These are phyloP conservation scores for Colletotrichum theobromicola DNA, from an alignment of 2,329 filamentous ascomycete genomes.

Conservation along the genomic window DNA sequence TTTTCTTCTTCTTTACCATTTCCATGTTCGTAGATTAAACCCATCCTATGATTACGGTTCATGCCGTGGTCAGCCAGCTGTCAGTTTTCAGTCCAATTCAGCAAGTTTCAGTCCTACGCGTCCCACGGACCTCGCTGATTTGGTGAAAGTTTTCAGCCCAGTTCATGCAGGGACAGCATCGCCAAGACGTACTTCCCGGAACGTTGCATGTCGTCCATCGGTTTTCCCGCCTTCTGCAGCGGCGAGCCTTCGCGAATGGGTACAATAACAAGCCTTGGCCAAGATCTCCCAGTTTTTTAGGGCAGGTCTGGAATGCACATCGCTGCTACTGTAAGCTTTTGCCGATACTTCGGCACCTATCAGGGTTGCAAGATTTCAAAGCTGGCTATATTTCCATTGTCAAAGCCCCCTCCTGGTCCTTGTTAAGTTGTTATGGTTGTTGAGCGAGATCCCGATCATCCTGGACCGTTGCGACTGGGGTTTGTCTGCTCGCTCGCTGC, in stretches of 20 bases:
- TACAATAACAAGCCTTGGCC: neutral
- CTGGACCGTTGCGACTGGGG: neutral
- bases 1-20: neutral
- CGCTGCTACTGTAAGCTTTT: neutral
- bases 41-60: neutral
- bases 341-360: neutral
- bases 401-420: neutral
- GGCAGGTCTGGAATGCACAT: neutral
- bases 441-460: neutral
- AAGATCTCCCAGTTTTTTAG: neutral
- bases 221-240: neutral
- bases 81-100: neutral
- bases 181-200: neutral
- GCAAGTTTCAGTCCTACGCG: neutral
- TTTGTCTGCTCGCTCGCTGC: neutral
- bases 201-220: neutral
- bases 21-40: neutral
- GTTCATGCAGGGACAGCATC: neutral
- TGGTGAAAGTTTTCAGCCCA: neutral
- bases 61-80: neutral
- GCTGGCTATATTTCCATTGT: neutral
- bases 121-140: neutral
- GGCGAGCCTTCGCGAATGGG: neutral
- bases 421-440: neutral
- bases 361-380: neutral